Conservation (phyloP, 1,284 basidiomycete genomes). For the Takashimella tepidaria region DNA sequence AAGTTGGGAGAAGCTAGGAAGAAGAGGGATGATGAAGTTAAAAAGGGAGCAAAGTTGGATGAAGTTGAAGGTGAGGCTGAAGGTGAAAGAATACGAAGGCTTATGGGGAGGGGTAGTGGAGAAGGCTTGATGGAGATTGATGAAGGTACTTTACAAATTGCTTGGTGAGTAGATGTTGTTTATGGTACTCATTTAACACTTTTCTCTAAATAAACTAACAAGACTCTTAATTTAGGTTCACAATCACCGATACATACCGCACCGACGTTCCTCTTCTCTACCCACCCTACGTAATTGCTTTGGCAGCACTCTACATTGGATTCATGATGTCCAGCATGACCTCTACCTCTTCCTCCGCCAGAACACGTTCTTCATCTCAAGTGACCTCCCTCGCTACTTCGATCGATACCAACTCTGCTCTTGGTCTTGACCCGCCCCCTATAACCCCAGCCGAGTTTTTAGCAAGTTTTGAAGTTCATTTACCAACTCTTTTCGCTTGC, state of each 20-base stretch:
- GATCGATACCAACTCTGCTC: slow-evolving; percentile 33
- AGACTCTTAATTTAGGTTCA: slow-evolving; percentile 70
- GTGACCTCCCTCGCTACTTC: slow-evolving; percentile 50
- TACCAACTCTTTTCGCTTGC: slow-evolving; percentile 75
- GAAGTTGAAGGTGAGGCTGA: slow-evolving; percentile 30
- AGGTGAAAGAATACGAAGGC: slow-evolving; percentile 31
- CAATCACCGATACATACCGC: slow-evolving; percentile 93
- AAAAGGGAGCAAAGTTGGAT: slow-evolving; percentile 5
- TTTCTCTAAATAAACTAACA: not conserved
- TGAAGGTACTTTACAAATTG: slow-evolving; percentile 50
- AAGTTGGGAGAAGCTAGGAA: slow-evolving; percentile 25
- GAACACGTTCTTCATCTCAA: slow-evolving; percentile 46
- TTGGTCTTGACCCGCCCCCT: slow-evolving; percentile 34
- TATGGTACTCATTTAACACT: not conserved
- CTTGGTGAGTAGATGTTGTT: slow-evolving; percentile 44
- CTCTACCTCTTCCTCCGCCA: slow-evolving; percentile 23
- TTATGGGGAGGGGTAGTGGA: slow-evolving; percentile 43
- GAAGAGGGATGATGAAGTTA: slow-evolving; percentile 27
- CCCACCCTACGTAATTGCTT: slow-evolving; percentile 88
- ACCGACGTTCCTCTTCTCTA: slow-evolving; percentile 85
- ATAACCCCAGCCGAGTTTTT: slow-evolving; percentile 59
- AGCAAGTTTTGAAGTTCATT: slow-evolving; percentile 75
- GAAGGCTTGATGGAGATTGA: slow-evolving; percentile 50
- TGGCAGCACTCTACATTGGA: slow-evolving; percentile 82
- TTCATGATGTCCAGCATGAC: slow-evolving; percentile 50